Conservation (phyloP, 139 green algal species). For the Trebouxia sp. region DNA sequence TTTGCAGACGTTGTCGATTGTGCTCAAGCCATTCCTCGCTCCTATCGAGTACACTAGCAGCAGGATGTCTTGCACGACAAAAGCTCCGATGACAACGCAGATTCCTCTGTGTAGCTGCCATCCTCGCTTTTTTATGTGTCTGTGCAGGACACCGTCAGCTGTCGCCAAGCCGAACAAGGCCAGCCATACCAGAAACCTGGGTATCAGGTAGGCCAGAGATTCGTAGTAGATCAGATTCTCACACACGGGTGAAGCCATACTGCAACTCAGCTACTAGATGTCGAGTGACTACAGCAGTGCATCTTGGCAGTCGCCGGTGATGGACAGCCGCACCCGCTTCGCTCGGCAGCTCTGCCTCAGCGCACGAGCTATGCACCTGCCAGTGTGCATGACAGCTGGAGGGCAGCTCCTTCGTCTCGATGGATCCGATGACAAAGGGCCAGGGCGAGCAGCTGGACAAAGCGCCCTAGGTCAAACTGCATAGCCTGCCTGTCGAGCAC, state of each 20-base stretch:
- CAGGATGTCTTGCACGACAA: slow-evolving; percentile 32
- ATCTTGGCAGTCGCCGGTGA: background rate
- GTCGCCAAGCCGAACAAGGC: slow-evolving; percentile 37
- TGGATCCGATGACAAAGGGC: too few species aligned
- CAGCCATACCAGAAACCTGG: slow-evolving; percentile 40
- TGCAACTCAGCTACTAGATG: background rate
- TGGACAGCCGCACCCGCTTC: background rate
- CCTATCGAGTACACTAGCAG: slow-evolving; percentile 24
- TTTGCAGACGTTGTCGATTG: slow-evolving; percentile 19
- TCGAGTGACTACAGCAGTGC: background rate
- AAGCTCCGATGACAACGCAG: slow-evolving; percentile 23
- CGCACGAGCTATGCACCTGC: background rate
- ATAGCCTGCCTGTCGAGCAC: too few species aligned
- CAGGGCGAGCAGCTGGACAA: too few species aligned
- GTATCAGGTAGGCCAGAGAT: slow-evolving; percentile 38
- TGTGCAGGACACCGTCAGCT: slow-evolving; percentile 44
- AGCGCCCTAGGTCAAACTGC: too few species aligned
- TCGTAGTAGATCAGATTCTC: slow-evolving; percentile 13
- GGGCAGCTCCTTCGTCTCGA: background rate
- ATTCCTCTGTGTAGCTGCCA: slow-evolving; percentile 54
- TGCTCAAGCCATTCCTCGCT: background rate
- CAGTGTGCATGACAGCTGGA: background rate
- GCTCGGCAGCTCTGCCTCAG: background rate
- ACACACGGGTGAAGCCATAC: background rate
- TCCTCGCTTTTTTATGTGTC: slow-evolving; percentile 34